Conservation (phyloP, 352 stramenopile species). For the Phytopythium litorale region DNA sequence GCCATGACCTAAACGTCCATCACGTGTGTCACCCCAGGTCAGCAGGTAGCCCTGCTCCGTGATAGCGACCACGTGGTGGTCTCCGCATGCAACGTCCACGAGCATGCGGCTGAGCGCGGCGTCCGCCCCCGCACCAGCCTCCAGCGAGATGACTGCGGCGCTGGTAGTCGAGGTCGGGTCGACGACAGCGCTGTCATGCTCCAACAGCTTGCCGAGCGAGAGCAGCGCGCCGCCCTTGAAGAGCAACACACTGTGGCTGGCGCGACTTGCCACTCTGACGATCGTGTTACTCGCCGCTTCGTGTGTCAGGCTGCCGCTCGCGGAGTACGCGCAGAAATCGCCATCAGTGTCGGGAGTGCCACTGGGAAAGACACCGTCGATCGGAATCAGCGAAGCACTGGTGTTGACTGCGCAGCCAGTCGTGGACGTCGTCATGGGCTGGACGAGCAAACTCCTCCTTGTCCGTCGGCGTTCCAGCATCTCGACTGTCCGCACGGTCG, state of each 20-base stretch:
- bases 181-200: neutral
- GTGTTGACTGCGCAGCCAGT: neutral
- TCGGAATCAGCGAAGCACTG: neutral
- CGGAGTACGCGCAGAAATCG: constrained; percentile 4
- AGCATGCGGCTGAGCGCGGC: constrained; percentile 52
- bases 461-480: constrained; percentile 19
- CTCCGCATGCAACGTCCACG: constrained; percentile 51
- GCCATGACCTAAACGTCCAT: constrained; percentile 9
- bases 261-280: constrained; percentile 35
- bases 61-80: constrained; percentile 49
- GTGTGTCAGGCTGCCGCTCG: neutral
- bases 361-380: neutral
- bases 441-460: neutral
- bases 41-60: constrained; percentile 75
- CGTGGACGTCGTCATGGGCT: neutral
- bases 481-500: constrained; percentile 12
- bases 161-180: constrained; percentile 4
- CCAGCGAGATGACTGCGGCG: constrained; percentile 4
- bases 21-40: constrained; percentile 59
- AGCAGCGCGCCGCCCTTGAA: constrained; percentile 40
- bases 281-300: constrained; percentile 23
- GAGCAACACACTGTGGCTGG: constrained; percentile 38
- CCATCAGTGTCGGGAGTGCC: neutral
- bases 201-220: constrained; percentile 25
- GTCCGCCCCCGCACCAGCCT: constrained; percentile 15